Percentiles rank a stretch among this genome's conserved stretches.
Evolutionary conservation across 2,329 filamentous ascomycete genomes (phyloP).

Genomic region (Microdochium nivale): DNA sequence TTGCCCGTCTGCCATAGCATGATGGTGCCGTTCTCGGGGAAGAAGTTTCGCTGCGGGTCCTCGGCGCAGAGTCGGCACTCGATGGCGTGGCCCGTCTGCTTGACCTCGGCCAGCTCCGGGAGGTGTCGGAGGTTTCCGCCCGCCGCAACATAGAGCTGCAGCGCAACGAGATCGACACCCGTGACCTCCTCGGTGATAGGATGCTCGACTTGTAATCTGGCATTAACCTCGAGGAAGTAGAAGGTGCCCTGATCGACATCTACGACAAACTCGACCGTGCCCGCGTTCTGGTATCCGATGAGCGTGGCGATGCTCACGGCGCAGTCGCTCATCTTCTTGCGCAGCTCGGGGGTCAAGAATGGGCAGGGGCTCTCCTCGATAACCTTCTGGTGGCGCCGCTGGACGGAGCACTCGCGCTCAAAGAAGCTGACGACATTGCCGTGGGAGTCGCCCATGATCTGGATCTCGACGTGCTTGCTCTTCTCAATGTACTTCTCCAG

Average conservation of each 20-base stretch:
- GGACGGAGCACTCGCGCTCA: conserved; percentile 36
- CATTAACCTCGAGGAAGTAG: conserved; percentile 37
- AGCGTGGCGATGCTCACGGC: conserved; percentile 20
- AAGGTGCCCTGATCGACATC: conserved; percentile 20
- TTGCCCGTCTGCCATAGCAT: conserved; percentile 20
- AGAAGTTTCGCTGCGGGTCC: conserved; percentile 26
- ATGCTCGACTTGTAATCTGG: conserved; percentile 35
- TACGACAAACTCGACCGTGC: conserved; percentile 31
- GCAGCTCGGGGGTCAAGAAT: conserved; percentile 15
- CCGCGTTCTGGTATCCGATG: conserved; percentile 25
- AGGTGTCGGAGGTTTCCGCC: conserved; percentile 17
- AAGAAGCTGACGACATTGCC: conserved; percentile 26
- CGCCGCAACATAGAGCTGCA: conserved; percentile 25
- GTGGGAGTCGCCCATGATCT: conserved; percentile 31
- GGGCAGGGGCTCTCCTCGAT: conserved; percentile 29
- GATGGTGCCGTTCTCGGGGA: conserved; percentile 25
- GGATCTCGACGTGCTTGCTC: conserved; percentile 34
- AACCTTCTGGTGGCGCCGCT: conserved; percentile 36
- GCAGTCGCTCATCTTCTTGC: conserved; percentile 19
- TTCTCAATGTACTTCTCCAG: conserved; percentile 27
- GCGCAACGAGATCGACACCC: conserved; percentile 18
- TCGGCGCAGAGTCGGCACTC: conserved; percentile 36
- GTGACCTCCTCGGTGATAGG: conserved; percentile 20
- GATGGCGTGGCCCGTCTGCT: conserved; percentile 28
- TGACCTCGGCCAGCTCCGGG: conserved; percentile 10